Evolutionary conservation across 768 basidiomycete genomes (phyloP), one percentile per base, ranked within the genome.

Genomic region (Russula sp.): DNA sequence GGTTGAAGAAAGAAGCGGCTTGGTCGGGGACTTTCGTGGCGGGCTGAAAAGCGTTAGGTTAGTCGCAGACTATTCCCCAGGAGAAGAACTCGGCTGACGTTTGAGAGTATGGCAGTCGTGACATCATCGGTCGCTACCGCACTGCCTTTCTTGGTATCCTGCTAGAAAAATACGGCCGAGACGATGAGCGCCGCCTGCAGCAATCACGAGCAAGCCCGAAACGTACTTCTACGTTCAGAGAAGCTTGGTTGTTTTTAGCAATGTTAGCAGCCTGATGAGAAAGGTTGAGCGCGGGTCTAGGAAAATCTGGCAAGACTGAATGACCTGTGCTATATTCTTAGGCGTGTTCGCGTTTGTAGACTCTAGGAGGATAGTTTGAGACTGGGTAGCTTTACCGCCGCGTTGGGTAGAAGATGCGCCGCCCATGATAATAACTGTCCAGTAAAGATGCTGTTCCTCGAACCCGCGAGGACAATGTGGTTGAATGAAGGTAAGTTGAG

Each of bases 361-460:
- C 53, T 49, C 58, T 48, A n/a, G n/a, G 18, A 56, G 38, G 28
- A 53, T 26, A 34, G 42, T 53, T 3, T 67, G 59, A 13, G 64
- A 46, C 26, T 61, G 64, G 8, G 42, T 49, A 20, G 36, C 40
- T 40, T 67, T 56, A 20, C 32, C 38, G 59, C 55, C 28, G 28
- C 63, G 67, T 48, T 66, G 67, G 3, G 64, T 48, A 26, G 67
- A 67, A 36, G 67, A 56, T n/a, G 60, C 64, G 34, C 22, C 34
- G 51, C 67, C 67, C 67, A 67, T 67, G 10, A 44, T 3, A 44
- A 34, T 42, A 56, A 42, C 3, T 10, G 24, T 26, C 34, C n/a
- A 40, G 46, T 64, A 61, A 53, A 48, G 52, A 60, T 40, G n/a
- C n/a, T n/a, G 38, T 46, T 52, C 57, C 67, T 62, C 64, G 64